Evolutionary conservation across 257 asterid species (phyloP).

Genomic region (Solanum microdontum): DNA sequence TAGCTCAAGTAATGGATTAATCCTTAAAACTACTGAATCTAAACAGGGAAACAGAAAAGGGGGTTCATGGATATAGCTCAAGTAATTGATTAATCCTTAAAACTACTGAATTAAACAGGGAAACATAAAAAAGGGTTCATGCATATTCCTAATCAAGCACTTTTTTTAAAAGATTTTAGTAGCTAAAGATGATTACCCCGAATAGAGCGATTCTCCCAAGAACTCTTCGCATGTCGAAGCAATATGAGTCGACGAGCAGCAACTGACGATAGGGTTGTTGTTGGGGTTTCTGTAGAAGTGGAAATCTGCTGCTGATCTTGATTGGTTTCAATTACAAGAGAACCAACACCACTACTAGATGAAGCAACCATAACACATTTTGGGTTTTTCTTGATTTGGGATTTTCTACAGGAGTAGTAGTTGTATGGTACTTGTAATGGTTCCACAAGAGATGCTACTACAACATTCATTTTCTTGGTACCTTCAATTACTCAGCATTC

Average conservation of each 20-base stretch:
- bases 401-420: neutral
- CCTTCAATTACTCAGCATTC: neutral
- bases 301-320: neutral
- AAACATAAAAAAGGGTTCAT: neutral
- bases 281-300: neutral
- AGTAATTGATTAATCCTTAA: neutral
- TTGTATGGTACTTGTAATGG: neutral
- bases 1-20: neutral
- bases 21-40: neutral
- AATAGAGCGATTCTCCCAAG: slow-evolving; percentile 1
- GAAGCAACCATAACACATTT: neutral
- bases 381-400: neutral
- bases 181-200: neutral
- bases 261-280: neutral
- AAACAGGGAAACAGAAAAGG: neutral
- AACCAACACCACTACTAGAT: neutral
- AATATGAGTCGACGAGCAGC: neutral
- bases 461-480: neutral
- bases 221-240: slow-evolving; percentile 7
- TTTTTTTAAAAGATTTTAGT: neutral
- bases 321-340: neutral
- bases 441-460: neutral
- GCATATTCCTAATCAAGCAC: neutral
- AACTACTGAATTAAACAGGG: neutral
- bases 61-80: neutral